phyloP scores from a whole-genome alignment of 2,329 filamentous ascomycete species.

The Arthroderma uncinatum region DNA sequence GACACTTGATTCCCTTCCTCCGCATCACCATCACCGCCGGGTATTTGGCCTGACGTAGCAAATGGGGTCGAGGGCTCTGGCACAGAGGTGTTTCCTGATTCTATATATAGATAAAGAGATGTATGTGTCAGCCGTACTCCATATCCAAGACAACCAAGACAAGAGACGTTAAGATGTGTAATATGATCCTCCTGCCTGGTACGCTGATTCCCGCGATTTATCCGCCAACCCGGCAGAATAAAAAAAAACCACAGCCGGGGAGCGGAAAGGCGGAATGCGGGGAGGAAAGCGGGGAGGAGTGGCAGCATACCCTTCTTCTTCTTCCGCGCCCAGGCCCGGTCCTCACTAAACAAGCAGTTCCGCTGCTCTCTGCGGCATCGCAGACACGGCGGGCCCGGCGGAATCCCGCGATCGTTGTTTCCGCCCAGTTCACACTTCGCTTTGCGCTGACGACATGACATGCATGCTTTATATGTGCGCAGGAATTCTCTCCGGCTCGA shows the following conservation, averaged over 20 bases:
- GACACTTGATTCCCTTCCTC: background rate
- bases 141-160: background rate
- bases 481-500: slow-evolving; percentile 31
- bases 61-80: slow-evolving; percentile 7
- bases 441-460: slow-evolving; percentile 43
- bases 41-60: slow-evolving; percentile 11
- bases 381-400: slow-evolving; percentile 34
- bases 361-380: slow-evolving; percentile 42
- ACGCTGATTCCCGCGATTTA: background rate
- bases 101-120: background rate
- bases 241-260: background rate
- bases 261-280: background rate
- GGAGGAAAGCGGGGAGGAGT: background rate
- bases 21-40: slow-evolving; percentile 7
- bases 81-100: background rate
- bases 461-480: slow-evolving; percentile 45
- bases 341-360: slow-evolving; percentile 39
- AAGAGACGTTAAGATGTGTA: background rate
- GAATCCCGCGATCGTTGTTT: slow-evolving; percentile 26
- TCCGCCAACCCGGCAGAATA: slow-evolving; percentile 1
- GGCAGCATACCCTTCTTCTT: slow-evolving; percentile 18
- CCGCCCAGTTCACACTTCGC: slow-evolving; percentile 42
- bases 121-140: background rate
- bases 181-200: background rate
- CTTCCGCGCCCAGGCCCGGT: slow-evolving; percentile 31